phyloP scores from a whole-genome alignment of 352 stramenopile genomes.

The Globisporangium lucens region DNA sequence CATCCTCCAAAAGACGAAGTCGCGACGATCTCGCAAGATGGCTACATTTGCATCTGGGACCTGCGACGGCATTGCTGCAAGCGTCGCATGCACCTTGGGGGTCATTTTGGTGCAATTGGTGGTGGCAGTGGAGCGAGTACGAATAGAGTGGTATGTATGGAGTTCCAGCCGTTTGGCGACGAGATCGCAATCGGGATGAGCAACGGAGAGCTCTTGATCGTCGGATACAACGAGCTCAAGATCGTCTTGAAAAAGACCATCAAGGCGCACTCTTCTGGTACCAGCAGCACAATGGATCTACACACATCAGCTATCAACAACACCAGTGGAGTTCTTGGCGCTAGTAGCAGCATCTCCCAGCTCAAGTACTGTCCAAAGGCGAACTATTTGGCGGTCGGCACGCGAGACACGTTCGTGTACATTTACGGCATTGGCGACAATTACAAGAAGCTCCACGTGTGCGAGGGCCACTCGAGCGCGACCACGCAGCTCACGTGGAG shows the following conservation, averaged over 20 bases:
- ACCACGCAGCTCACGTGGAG: slow-evolving; percentile 89
- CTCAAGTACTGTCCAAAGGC: slow-evolving; percentile 56
- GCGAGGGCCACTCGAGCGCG: slow-evolving; percentile 77
- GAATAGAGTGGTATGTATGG: slow-evolving; percentile 43
- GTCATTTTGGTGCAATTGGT: slow-evolving; percentile 10
- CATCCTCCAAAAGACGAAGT: slow-evolving; percentile 48
- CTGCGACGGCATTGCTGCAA: slow-evolving; percentile 37
- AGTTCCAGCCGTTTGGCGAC: slow-evolving; percentile 50
- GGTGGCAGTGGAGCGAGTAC: slow-evolving; percentile 3
- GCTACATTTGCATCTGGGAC: slow-evolving; percentile 57
- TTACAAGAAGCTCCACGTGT: slow-evolving; percentile 63
- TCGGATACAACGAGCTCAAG: slow-evolving; percentile 36
- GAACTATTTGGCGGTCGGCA: slow-evolving; percentile 45
- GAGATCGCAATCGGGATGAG: slow-evolving; percentile 52
- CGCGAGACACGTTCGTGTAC: slow-evolving; percentile 65
- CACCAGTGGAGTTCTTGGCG: neutral
- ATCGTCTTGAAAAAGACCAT: slow-evolving; percentile 43
- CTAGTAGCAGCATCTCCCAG: slow-evolving; percentile 24
- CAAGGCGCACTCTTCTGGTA: slow-evolving; percentile 24
- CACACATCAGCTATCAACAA: neutral
- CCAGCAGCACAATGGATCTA: slow-evolving; percentile 14
- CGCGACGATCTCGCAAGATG: slow-evolving; percentile 45
- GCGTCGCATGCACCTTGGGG: slow-evolving; percentile 30
- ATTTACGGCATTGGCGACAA: slow-evolving; percentile 42
- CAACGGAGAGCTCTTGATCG: slow-evolving; percentile 48